phyloP scores from a whole-genome alignment of 768 basidiomycete species.

The Suillus lakei region DNA sequence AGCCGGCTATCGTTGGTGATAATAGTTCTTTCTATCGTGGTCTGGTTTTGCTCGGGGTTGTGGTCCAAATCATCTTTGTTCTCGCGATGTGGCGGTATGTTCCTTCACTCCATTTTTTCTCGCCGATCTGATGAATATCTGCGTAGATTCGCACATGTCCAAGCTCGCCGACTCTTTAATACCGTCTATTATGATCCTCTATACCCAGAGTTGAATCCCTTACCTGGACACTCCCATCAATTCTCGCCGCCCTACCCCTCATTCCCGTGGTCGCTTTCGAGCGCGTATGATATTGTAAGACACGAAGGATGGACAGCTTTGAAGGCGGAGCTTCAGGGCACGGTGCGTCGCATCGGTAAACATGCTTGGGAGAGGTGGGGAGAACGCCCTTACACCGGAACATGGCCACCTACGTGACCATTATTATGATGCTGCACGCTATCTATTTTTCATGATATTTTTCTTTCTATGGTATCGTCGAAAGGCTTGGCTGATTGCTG shows the following conservation, averaged over 20 bases:
- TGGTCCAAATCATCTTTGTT: conserved; percentile 51
- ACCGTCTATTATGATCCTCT: conserved; percentile 82
- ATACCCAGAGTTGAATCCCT: conserved; percentile 69
- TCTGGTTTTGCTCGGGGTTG: conserved; percentile 40
- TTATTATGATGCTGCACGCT: conserved; percentile 48
- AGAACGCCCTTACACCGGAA: conserved; percentile 24
- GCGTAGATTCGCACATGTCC: conserved; percentile 49
- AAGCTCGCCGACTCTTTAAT: conserved; percentile 62
- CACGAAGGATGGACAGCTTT: conserved; percentile 47
- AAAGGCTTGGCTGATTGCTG: neutral
- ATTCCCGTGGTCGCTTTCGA: conserved; percentile 42
- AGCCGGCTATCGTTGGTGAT: conserved; percentile 26
- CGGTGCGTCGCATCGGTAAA: conserved; percentile 41
- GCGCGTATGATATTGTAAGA: conserved; percentile 42
- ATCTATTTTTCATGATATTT: conserved; percentile 4
- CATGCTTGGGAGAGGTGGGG: conserved; percentile 52
- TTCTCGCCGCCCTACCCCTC: conserved; percentile 38
- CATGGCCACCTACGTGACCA: conserved; percentile 35
- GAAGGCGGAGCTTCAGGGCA: conserved; percentile 42
- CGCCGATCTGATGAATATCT: conserved; percentile 12
- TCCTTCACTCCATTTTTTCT: conserved; percentile 1
- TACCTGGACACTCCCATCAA: conserved; percentile 37
- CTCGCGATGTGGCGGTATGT: conserved; percentile 64
- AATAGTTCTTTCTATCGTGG: conserved; percentile 28
- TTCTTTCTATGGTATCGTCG: neutral